A percentile compares a stretch with the other conserved stretches of the same genome.
These are phyloP conservation scores for Amphirosellinia nigrospora DNA, from an alignment of 495 filamentous ascomycete species.

Conservation along the genomic window DNA sequence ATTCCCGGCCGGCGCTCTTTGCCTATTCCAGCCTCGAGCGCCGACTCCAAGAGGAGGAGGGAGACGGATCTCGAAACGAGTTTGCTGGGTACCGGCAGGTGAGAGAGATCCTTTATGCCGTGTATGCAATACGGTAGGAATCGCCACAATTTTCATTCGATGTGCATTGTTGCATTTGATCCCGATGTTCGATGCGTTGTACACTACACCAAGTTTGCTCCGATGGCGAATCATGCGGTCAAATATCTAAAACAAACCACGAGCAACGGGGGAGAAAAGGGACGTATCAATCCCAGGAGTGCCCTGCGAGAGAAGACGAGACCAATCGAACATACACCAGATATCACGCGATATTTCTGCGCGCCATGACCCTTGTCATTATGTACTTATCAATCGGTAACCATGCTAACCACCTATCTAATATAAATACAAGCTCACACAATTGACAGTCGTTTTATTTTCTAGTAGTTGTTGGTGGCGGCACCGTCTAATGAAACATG, in stretches of 20 bases:
- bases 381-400: background rate
- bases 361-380: background rate
- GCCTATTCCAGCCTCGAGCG: too few species aligned
- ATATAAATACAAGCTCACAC: too few species aligned
- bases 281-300: constrained; percentile 11
- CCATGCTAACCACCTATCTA: too few species aligned
- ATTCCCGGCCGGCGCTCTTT: constrained; percentile 5
- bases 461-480: background rate
- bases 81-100: too few species aligned
- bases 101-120: too few species aligned
- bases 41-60: constrained; percentile 1
- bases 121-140: background rate
- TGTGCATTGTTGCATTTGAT: background rate
- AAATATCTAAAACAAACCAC: background rate
- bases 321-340: background rate
- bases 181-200: background rate
- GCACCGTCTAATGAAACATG: constrained; percentile 6
- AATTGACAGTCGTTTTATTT: too few species aligned
- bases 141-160: background rate
- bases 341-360: background rate
- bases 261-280: too few species aligned
- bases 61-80: too few species aligned
- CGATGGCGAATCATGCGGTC: too few species aligned
- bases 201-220: too few species aligned
- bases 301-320: background rate